Percentiles rank a stretch among this genome's conserved stretches.
Evolutionary conservation across 495 filamentous ascomycete genomes (phyloP).

Genomic region (Aspergillus egyptiacus): DNA sequence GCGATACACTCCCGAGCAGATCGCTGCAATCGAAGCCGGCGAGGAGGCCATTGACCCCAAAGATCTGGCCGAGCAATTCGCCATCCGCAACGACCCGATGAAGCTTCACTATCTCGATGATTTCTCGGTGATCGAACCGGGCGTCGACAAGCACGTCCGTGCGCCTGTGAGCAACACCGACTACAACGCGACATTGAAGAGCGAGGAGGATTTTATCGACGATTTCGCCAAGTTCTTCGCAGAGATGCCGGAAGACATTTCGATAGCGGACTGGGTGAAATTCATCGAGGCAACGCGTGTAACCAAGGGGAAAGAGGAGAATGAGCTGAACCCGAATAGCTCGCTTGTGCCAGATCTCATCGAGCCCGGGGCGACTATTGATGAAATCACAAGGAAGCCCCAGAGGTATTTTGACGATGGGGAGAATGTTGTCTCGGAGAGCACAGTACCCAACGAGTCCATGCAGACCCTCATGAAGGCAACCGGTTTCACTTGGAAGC

Average conservation of each 20-base stretch:
- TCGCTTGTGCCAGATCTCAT: conserved; percentile 47
- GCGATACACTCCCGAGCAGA: conserved; percentile 72
- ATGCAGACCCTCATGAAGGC: conserved; percentile 56
- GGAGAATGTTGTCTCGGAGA: not conserved
- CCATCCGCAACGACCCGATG: conserved; percentile 64
- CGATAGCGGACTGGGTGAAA: conserved; percentile 38
- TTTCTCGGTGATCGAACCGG: conserved; percentile 66
- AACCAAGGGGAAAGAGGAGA: conserved; percentile 48
- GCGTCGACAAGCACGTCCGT: conserved; percentile 62
- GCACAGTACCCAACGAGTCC: conserved; percentile 47
- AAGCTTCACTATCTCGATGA: conserved; percentile 77
- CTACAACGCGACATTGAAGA: conserved; percentile 57
- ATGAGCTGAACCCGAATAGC: conserved; percentile 41
- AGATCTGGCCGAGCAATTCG: conserved; percentile 69
- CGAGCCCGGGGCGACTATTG: conserved; percentile 33
- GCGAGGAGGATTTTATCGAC: conserved; percentile 46
- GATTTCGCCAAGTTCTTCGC: conserved; percentile 54
- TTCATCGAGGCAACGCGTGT: conserved; percentile 43
- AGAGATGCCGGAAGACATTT: conserved; percentile 43
- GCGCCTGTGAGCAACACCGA: conserved; percentile 51
- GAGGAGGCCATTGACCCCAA: conserved; percentile 73
- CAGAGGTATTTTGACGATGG: conserved; percentile 5
- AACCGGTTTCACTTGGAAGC: conserved; percentile 56
- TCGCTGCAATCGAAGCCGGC: conserved; percentile 78
- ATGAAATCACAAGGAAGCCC: not conserved